Evolutionary conservation across 371 early-diverging fungal species (phyloP).

Genomic region (Paraphysoderma sedebokerense): DNA sequence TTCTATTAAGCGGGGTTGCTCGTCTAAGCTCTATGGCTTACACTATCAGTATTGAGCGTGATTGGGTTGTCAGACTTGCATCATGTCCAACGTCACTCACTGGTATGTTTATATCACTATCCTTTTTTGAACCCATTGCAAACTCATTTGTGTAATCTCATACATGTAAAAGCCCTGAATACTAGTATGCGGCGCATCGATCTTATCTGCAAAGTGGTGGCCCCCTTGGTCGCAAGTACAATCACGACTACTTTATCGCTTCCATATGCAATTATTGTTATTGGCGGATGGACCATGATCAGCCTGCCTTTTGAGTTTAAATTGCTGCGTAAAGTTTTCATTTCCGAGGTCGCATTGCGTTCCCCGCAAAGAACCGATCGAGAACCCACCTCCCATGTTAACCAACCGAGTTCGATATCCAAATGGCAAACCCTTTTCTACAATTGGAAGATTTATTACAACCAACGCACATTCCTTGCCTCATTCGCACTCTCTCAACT

Average conservation of each 20-base stretch:
- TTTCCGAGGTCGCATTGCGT: too few relatives aligned
- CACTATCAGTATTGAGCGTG: too few relatives aligned
- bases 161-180: too few relatives aligned
- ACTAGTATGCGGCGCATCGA: background rate
- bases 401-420: background rate
- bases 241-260: slow-evolving; percentile 1
- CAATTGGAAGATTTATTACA: too few relatives aligned
- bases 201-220: background rate
- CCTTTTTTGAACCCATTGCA: too few relatives aligned
- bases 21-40: too few relatives aligned
- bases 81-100: too few relatives aligned
- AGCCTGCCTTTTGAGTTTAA: slow-evolving; percentile 8
- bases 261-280: slow-evolving; percentile 8
- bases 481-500: slow-evolving; percentile 12
- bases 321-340: too few relatives aligned
- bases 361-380: background rate
- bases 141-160: too few relatives aligned
- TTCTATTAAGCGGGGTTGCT: too few relatives aligned
- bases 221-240: background rate
- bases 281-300: slow-evolving; percentile 4
- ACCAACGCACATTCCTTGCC: slow-evolving; percentile 10
- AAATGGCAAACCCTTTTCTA: background rate
- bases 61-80: too few relatives aligned
- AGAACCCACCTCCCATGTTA: background rate
- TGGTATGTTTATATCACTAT: too few relatives aligned